Base-by-base conservation (phyloP, 768 basidiomycete genomes). In the Rhizopogon sp. region DNA sequence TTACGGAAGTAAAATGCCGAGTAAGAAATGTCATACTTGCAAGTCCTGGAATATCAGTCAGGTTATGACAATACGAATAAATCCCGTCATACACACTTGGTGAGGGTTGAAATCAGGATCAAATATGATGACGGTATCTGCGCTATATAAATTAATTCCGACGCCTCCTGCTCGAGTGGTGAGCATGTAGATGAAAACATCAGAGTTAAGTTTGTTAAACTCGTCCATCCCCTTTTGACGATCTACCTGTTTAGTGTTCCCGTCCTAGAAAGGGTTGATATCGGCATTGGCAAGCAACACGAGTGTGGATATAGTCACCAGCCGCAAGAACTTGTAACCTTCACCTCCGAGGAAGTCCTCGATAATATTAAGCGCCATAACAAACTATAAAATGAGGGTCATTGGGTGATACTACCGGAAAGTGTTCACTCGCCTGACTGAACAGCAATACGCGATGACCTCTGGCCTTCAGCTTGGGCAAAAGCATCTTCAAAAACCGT, bases 31-130 rank as follows among this genome's bases (percentile, higher is more conserved):
- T 64, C 82, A 57, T 68, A 91, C 92, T 82, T 96, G 93, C 49
- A 95, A 76, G 72, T 95, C 93, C 87, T 89, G 59, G 43, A 37
- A 40, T 39, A 20, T n/a, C n/a, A 41, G 6, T 33, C 63, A 13
- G 64, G 57, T n/a, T 9, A 57, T 40, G 60, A 58, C 39, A 6
- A 45, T 9, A 43, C 51, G 39, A 50, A 40, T 28, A 40, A 31
- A 39, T 49, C 31, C 39, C 9, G 4, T n/a, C 46, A 39, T 14
- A 68, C 79, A 28, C 45, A 87, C 88, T 78, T 89, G 89, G 71
- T 97, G 93, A n/a, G 96, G 96, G 64, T 99, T 99, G 70, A 94
- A 99, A 73, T 99, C 97, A 0, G 94, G 93, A 66, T 99, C 96
- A 62, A 87, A 91, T 53, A 93, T 86, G 43, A 93, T 88, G 29